These are phyloP conservation scores for Rusavskia elegans DNA, from an alignment of 495 filamentous ascomycete genomes.

Conservation along the genomic window DNA sequence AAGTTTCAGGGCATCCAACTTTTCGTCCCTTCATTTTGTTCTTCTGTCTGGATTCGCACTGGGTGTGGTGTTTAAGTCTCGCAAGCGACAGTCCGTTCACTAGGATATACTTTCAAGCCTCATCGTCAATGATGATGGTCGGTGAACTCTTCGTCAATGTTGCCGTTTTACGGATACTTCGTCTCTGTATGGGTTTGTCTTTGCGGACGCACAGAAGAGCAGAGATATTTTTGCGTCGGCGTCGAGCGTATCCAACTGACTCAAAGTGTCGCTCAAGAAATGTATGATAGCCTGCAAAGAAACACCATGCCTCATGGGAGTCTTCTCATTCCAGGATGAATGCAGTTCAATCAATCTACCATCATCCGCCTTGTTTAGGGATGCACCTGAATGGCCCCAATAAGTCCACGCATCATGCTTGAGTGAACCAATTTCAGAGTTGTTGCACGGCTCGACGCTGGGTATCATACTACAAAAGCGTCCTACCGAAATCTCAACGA, in stretches of 20 bases:
- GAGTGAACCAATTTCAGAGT: slow-evolving; percentile 31
- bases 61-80: too few relatives aligned
- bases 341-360: slow-evolving; percentile 26
- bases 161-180: too few relatives aligned
- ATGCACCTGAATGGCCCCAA: slow-evolving; percentile 35
- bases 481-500: slow-evolving; percentile 25
- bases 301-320: slow-evolving; percentile 29
- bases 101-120: too few relatives aligned
- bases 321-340: slow-evolving; percentile 31
- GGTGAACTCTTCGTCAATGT: too few relatives aligned
- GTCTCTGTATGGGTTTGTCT: too few relatives aligned
- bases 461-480: slow-evolving; percentile 20
- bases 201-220: too few relatives aligned
- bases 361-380: slow-evolving; percentile 17
- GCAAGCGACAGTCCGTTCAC: too few relatives aligned
- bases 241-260: not conserved
- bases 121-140: too few relatives aligned
- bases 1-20: too few relatives aligned
- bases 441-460: slow-evolving; percentile 25
- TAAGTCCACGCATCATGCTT: slow-evolving; percentile 39
- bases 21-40: too few relatives aligned
- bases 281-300: slow-evolving; percentile 18
- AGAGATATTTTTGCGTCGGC: not conserved
- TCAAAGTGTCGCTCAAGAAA: slow-evolving; percentile 11
- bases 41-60: too few relatives aligned